phyloP scores from a whole-genome alignment of 208 protist genomes.

The Crithidia mellificae region DNA sequence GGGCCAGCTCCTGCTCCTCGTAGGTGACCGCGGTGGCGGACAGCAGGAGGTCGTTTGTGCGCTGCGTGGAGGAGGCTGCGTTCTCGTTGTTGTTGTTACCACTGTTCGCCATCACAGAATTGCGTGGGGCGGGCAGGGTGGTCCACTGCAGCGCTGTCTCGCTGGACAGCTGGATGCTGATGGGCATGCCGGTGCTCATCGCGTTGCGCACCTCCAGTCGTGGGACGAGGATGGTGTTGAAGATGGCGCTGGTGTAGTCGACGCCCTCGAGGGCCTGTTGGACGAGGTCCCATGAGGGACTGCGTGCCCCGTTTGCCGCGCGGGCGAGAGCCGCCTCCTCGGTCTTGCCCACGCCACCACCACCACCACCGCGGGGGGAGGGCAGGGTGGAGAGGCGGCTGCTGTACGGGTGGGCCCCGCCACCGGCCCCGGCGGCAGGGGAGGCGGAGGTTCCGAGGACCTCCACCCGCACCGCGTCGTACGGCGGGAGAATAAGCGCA shows the following conservation, averaged over 20 bases:
- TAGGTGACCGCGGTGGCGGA: constrained; percentile 69
- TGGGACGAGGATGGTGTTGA: constrained; percentile 66
- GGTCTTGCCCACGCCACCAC: not conserved
- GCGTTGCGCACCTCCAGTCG: constrained; percentile 50
- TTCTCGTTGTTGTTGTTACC: not conserved
- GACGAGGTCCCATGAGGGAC: constrained; percentile 51
- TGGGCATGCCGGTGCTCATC: constrained; percentile 52
- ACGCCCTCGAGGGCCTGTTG: constrained; percentile 62
- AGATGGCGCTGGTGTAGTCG: constrained; percentile 65
- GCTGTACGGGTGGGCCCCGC: not conserved
- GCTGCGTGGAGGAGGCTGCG: not conserved
- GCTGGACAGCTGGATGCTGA: constrained; percentile 35
- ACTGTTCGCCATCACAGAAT: not conserved
- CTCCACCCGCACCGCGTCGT: constrained; percentile 62
- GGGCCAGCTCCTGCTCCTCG: constrained; percentile 80
- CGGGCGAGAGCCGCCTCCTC: not conserved
- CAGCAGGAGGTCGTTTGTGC: constrained; percentile 32
- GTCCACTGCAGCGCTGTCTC: constrained; percentile 44
- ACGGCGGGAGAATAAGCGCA: constrained; percentile 33
- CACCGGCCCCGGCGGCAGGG: not conserved
- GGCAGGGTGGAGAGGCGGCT: not conserved
- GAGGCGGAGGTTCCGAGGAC: constrained; percentile 37
- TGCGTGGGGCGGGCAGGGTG: constrained; percentile 21
- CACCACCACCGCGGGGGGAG: constrained; percentile 2
- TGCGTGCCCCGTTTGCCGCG: constrained; percentile 20